Base-by-base conservation (phyloP, 164 flowering plant species). In the Saururus chinensis region DNA sequence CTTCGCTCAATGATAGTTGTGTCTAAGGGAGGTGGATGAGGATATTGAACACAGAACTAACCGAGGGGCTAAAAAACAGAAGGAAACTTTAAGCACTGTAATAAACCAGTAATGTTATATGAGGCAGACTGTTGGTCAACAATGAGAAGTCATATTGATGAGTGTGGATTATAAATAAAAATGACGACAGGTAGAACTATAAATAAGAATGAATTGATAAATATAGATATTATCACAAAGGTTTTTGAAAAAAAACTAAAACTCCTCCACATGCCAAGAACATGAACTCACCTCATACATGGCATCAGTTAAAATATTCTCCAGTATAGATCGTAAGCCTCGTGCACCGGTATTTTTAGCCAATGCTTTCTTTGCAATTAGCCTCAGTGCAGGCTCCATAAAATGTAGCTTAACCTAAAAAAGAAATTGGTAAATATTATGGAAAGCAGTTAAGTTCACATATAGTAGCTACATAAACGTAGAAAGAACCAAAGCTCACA, bases 291-390 rank as follows among this genome's bases (percentile, higher is more conserved):
- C 99, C 99, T 95, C 99, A 66, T 81, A 95, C 99, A 95, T 91
- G 58, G 99, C 91, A 77, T 95, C 97, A 17, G 88, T 95, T 45
- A 95, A 82, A 74, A 79, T 81, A 71, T 67, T 84, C 74, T 95
- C 99, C 59, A 95, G 65, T 71, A 91, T 69, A 68, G 95, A 79
- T 70, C 99, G 76, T 63, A 95, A 77, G 67, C 97, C 97, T 65
- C 97, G 84, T n/a, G 99, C 99, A 68, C 99, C 99, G 26, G 97
- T 95, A 70, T 91, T 95, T 77, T 88, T 95, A 35, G 71, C 85
- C 84, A 84, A 84, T 56, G 99, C 97, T 68, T 82, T 89, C 67
- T 82, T 77, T 7, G 99, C 86, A 71, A 95, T 87, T 42, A 81
- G 51, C 72, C 88, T 79, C 45, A 87, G 70, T 20, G 99, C 97